Percentiles rank a stretch among this genome's conserved stretches.
Evolutionary conservation across 2,329 filamentous ascomycete species (phyloP).

Genomic region (Diatrype stigma): DNA sequence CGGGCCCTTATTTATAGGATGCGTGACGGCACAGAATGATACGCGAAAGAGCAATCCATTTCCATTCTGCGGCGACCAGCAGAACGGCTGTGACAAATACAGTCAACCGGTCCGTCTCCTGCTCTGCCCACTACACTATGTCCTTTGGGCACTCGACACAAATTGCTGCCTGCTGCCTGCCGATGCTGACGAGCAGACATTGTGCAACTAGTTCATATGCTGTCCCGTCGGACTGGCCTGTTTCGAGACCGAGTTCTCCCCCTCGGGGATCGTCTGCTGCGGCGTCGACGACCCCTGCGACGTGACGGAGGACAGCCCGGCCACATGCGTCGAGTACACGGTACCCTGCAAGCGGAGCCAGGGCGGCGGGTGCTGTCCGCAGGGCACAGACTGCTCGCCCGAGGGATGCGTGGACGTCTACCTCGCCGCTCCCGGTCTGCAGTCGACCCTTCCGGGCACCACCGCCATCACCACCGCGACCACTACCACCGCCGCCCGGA

Average conservation of each 20-base stretch:
- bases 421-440: conserved; percentile 10
- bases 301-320: conserved; percentile 1
- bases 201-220: conserved; percentile 16
- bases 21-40: background rate
- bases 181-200: background rate
- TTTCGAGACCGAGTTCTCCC: conserved; percentile 13
- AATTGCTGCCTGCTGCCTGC: background rate
- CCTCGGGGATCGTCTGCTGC: conserved; percentile 20
- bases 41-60: background rate
- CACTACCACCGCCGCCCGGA: too few species aligned
- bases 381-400: conserved; percentile 8
- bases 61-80: conserved; percentile 4
- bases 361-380: conserved; percentile 19
- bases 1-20: too few species aligned
- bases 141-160: background rate
- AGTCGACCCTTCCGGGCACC: conserved; percentile 1
- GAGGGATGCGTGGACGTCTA: conserved; percentile 15
- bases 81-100: conserved; percentile 12
- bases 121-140: background rate
- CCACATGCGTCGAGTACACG: conserved; percentile 7
- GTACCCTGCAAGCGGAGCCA: conserved; percentile 8
- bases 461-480: background rate
- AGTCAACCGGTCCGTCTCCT: conserved; percentile 9
- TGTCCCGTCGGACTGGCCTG: conserved; percentile 15
- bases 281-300: conserved; percentile 1